Conservation (phyloP, 129 eudicot species). For the Logfia minima region DNA sequence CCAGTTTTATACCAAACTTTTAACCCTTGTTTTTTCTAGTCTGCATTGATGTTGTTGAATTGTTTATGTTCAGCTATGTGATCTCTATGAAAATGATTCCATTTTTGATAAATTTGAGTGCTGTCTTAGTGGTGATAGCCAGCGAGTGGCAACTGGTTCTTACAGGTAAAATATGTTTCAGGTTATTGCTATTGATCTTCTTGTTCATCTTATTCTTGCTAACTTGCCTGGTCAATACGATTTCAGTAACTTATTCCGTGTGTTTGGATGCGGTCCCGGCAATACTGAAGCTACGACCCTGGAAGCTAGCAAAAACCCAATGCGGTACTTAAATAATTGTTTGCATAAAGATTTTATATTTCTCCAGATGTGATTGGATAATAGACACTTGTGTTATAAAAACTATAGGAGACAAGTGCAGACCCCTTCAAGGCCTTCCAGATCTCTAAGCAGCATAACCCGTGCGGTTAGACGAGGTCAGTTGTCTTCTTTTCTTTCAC, state of each 20-base stretch:
- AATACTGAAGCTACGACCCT: conserved; percentile 85
- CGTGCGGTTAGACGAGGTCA: conserved; percentile 95
- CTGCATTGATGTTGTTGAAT: conserved; percentile 18
- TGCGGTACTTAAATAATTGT: conserved; percentile 55
- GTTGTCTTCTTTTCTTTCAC: conserved; percentile 1
- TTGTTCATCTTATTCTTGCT: not conserved
- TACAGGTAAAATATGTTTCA: conserved; percentile 59
- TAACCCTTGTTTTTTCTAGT: not conserved
- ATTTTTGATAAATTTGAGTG: conserved; percentile 97
- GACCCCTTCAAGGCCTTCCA: conserved; percentile 86
- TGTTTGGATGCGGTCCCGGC: conserved; percentile 74
- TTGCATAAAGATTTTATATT: not conserved
- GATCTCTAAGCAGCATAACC: conserved; percentile 83
- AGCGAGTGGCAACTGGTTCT: conserved; percentile 94
- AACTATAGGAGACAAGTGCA: conserved; percentile 77
- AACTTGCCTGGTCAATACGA: conserved; percentile 10
- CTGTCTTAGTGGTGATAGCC: conserved; percentile 97
- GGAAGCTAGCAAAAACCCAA: conserved; percentile 98
- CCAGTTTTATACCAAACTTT: not conserved
- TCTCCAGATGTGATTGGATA: not conserved
- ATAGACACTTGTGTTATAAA: not conserved
- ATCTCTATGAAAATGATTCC: conserved; percentile 91
- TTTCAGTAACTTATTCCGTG: conserved; percentile 84
- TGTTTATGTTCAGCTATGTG: conserved; percentile 69
- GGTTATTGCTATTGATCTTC: not conserved